phyloP scores from a whole-genome alignment of 1,139 yeast genomes.

The Protomyces macrosporus region DNA sequence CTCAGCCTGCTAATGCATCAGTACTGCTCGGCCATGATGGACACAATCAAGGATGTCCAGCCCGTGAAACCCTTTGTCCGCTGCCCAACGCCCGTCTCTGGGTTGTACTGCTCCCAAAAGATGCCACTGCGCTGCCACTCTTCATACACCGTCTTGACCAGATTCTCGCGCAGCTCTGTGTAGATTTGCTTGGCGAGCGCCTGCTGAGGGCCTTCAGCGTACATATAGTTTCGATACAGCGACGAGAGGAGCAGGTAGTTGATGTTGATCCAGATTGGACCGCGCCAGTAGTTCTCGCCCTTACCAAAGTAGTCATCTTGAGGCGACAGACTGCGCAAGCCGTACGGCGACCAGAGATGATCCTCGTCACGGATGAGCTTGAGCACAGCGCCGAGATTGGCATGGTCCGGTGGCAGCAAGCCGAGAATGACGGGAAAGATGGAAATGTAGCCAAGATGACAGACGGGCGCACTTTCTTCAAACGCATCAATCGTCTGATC shows the following conservation, averaged over 20 bases:
- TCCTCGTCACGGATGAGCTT: conserved; percentile 61
- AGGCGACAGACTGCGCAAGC: conserved; percentile 75
- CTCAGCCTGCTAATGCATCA: background rate
- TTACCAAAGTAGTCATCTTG: conserved; percentile 61
- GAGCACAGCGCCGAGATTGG: conserved; percentile 50
- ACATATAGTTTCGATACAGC: conserved; percentile 43
- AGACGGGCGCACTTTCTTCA: conserved; percentile 60
- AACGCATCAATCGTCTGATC: conserved; percentile 72
- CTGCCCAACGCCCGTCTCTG: conserved; percentile 63
- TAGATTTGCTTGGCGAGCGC: conserved; percentile 50
- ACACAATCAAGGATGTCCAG: conserved; percentile 80
- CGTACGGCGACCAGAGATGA: conserved; percentile 71
- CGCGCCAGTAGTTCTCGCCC: conserved; percentile 93
- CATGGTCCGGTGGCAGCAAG: conserved; percentile 53
- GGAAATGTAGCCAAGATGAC: conserved; percentile 85
- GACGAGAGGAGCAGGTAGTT: conserved; percentile 77
- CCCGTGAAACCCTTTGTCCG: conserved; percentile 91
- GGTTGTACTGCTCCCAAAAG: conserved; percentile 83
- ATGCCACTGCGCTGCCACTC: conserved; percentile 74
- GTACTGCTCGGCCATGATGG: conserved; percentile 52
- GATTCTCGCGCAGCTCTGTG: conserved; percentile 53
- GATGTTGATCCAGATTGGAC: conserved; percentile 89
- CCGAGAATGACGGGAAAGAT: conserved; percentile 78
- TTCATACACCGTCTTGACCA: conserved; percentile 61
- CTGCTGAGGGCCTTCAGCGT: conserved; percentile 36